Percentiles rank a stretch among this genome's conserved stretches.
Evolutionary conservation across 2,329 filamentous ascomycete species (phyloP).

Genomic region (Alternaria gaisen): DNA sequence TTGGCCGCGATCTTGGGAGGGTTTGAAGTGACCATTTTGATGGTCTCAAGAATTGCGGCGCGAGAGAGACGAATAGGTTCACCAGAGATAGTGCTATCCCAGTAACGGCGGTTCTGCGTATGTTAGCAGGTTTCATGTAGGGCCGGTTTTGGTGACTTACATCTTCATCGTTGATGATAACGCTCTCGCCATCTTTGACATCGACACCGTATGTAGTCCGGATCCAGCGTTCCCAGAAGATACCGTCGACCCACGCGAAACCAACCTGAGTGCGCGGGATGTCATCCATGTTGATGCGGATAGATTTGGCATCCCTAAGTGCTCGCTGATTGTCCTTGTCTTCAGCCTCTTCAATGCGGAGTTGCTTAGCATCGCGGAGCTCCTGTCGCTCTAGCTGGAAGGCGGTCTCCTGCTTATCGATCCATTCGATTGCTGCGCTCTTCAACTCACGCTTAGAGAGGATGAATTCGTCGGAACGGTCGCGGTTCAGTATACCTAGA

Average conservation of each 20-base stretch:
- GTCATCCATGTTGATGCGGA: constrained; percentile 89
- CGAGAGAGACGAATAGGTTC: constrained; percentile 89
- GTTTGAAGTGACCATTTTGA: constrained; percentile 73
- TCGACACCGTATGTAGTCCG: constrained; percentile 94
- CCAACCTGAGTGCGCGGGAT: constrained; percentile 86
- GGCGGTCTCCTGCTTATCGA: constrained; percentile 91
- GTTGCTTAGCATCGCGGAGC: constrained; percentile 90
- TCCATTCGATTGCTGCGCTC: constrained; percentile 95
- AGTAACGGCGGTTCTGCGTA: constrained; percentile 84
- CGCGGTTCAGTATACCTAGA: constrained; percentile 83
- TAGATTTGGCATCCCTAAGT: constrained; percentile 85
- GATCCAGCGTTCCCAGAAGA: constrained; percentile 98
- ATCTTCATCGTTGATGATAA: constrained; percentile 97
- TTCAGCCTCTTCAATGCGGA: constrained; percentile 94
- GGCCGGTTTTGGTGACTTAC: constrained; percentile 64
- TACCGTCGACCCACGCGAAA: constrained; percentile 96
- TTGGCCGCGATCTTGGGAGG: constrained; percentile 78
- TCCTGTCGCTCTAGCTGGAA: constrained; percentile 95
- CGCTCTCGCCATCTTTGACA: constrained; percentile 82
- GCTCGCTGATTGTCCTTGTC: constrained; percentile 91
- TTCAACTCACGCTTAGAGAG: constrained; percentile 88
- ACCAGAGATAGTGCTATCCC: constrained; percentile 89
- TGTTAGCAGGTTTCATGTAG: constrained; percentile 14
- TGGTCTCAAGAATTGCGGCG: constrained; percentile 88
- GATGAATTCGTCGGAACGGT: constrained; percentile 80